Evolutionary conservation across 176 grass and related monocot species (phyloP).

Genomic region (Calamus simplicifolius): DNA sequence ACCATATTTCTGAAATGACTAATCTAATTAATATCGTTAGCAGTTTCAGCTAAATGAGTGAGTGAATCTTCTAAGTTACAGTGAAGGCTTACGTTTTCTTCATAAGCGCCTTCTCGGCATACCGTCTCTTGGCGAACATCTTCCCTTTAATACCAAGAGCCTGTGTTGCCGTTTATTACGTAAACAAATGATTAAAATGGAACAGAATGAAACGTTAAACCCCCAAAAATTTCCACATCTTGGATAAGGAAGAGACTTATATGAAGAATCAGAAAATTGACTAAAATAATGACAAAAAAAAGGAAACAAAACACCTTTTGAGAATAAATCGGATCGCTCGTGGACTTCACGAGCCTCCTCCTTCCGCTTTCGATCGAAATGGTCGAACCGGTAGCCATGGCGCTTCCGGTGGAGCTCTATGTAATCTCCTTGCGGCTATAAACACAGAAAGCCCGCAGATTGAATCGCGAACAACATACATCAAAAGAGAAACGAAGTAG

Average conservation of each 20-base stretch:
- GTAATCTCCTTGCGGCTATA: conserved; percentile 70
- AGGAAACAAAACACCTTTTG: conserved; percentile 25
- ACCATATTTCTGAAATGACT: too few species aligned
- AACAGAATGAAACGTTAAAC: neutral
- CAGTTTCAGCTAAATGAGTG: neutral
- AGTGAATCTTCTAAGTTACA: too few species aligned
- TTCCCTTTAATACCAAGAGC: conserved; percentile 76
- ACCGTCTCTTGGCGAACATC: conserved; percentile 76
- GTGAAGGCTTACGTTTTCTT: conserved; percentile 73
- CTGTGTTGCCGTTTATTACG: conserved; percentile 10
- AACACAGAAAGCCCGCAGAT: too few species aligned
- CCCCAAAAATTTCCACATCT: too few species aligned
- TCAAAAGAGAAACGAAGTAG: too few species aligned
- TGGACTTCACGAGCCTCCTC: conserved; percentile 64
- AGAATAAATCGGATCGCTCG: conserved; percentile 33
- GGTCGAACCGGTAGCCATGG: conserved; percentile 56
- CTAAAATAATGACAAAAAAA: too few species aligned
- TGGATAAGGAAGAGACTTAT: conserved; percentile 2
- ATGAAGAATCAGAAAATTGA: too few species aligned
- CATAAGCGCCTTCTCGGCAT: conserved; percentile 77
- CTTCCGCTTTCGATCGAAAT: conserved; percentile 74
- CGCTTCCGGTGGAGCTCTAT: conserved; percentile 84
- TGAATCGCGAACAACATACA: too few species aligned
- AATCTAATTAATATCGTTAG: too few species aligned
- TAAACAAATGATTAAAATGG: neutral